Base-by-base conservation (phyloP, 805 yeast genomes). In the Sugiyamaella smithiae region DNA sequence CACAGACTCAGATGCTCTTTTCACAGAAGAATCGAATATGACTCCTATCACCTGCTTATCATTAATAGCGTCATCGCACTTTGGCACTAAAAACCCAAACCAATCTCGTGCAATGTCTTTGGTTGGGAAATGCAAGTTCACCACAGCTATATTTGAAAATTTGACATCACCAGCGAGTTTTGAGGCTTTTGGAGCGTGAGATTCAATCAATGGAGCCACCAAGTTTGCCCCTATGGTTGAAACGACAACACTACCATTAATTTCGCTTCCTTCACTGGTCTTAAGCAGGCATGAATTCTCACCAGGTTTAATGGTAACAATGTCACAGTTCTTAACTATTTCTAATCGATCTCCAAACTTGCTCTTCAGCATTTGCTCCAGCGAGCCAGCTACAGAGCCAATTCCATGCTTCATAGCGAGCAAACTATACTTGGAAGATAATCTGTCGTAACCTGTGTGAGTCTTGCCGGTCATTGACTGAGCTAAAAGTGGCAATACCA, bases 11-110 rank as follows among this genome's bases (percentile, higher is more conserved):
- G 77, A 67, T 44, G 80, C 76, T 55, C 77, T 75, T 59, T 86
- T 93, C 19, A 88, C 78, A 47, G 88, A 88, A 1, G 96, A 87
- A 65, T 91, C 98, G 67, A 84, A 91, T 16, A 93, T 88, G 4
- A 88, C 88, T 2, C 99, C 99, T 25, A 91, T 70, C 12, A 89
- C 67, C 16, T 77, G 71, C 42, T 80, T 81, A 2, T 75, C 72
- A 54, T 82, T 81, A 46, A 63, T 58, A 0, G 60, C 60, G 41
- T 73, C 69, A 40, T 67, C 67, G 3, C 67, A 52, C 51, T 73
- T 71, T 5, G 99, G 99, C 7, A 90, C 85, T 41, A 91, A 73
- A 57, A 85, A 88, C 1, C 99, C 99, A 73, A 91, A 91, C 32
- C 97, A 96, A 50, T 76, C 72, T 36, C 48, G 49, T 14, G 60